phyloP scores from a whole-genome alignment of 352 stramenopile species.

The Elongisporangium anandrum region DNA sequence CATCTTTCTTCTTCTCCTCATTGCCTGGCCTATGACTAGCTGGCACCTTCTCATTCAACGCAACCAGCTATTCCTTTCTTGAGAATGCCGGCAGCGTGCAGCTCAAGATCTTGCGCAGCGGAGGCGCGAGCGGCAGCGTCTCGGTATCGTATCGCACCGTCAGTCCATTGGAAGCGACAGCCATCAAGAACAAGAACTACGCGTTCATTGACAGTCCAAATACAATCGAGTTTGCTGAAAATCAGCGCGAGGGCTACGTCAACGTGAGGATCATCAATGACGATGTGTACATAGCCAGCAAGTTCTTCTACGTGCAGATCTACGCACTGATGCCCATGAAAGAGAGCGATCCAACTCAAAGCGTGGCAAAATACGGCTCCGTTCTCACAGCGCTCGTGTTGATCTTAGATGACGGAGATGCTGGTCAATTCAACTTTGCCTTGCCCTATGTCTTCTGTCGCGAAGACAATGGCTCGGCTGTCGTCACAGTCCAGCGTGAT shows the following conservation, averaged over 20 bases:
- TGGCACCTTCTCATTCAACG: conserved; percentile 51
- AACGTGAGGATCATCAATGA: conserved; percentile 56
- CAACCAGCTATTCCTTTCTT: conserved; percentile 45
- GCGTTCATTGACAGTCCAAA: conserved; percentile 29
- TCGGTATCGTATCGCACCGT: conserved; percentile 38
- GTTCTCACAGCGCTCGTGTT: conserved; percentile 28
- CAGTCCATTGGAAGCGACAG: conserved; percentile 42
- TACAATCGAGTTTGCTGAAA: conserved; percentile 40
- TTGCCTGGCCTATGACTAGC: conserved; percentile 13
- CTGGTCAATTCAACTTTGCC: conserved; percentile 59
- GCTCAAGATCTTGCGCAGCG: conserved; percentile 42
- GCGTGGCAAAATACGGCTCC: conserved; percentile 32
- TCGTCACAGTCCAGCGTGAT: conserved; percentile 46
- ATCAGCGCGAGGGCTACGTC: conserved; percentile 42
- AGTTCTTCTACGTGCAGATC: conserved; percentile 67
- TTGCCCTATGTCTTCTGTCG: conserved; percentile 46
- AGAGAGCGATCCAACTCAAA: conserved; percentile 19
- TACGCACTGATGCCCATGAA: conserved; percentile 24
- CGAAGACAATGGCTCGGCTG: conserved; percentile 57
- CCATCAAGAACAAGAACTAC: conserved; percentile 62
- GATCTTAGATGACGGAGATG: conserved; percentile 59
- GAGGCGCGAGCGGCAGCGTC: conserved; percentile 34
- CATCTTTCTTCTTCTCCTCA: too few relatives aligned
- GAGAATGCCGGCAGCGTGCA: conserved; percentile 38
- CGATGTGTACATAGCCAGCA: conserved; percentile 47